These are phyloP conservation scores for Eutrema heterophyllum DNA, from an alignment of 345 rosid species.

Conservation along the genomic window DNA sequence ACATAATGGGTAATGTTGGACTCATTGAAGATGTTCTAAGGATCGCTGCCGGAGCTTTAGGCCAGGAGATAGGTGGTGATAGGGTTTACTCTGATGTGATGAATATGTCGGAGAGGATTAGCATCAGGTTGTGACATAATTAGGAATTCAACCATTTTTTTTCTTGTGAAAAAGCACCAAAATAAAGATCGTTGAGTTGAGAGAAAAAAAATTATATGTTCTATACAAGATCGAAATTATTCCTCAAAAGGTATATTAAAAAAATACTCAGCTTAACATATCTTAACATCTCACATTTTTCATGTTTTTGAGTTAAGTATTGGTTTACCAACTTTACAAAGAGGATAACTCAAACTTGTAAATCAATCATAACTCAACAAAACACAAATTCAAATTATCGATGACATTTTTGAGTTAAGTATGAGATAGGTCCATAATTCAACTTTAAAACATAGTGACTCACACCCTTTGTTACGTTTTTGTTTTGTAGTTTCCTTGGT, in stretches of 20 bases:
- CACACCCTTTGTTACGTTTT: no score
- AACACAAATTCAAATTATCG: no score
- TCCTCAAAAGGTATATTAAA: no score
- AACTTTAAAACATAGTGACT: no score
- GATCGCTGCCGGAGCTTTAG: conserved; percentile 56
- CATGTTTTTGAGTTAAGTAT: not conserved
- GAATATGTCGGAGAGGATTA: conserved; percentile 47
- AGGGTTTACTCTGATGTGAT: conserved; percentile 47
- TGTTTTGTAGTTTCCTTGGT: no score
- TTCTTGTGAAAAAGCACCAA: not conserved
- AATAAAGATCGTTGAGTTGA: not conserved
- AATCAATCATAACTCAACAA: no score
- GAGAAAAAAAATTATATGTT: no score
- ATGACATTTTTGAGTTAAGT: no score
- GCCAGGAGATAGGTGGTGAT: conserved; percentile 59
- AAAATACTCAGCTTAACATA: no score
- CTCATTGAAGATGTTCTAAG: conserved; percentile 61
- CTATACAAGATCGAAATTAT: not conserved
- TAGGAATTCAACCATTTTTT: not conserved
- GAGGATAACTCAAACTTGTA: no score
- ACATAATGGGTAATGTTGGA: conserved; percentile 64
- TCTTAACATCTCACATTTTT: not conserved
- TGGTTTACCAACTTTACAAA: no score
- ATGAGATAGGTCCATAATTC: no score
- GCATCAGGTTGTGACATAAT: conserved; percentile 35